Conservation (phyloP, 257 asterid genomes). For the Salvia rosmarinus region DNA sequence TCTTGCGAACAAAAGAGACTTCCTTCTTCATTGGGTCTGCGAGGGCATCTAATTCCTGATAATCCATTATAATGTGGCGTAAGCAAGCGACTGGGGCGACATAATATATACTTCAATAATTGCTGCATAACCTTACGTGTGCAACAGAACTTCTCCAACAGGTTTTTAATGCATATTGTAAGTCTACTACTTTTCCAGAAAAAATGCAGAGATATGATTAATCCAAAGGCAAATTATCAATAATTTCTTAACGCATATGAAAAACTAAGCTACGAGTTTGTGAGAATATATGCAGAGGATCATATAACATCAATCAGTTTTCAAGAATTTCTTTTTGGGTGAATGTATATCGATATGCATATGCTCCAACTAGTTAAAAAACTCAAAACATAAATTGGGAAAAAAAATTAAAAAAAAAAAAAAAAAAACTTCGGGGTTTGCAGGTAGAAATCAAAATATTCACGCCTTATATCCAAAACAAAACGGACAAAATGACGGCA, state of each 20-base stretch:
- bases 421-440: background rate
- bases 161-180: background rate
- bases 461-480: background rate
- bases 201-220: background rate
- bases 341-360: constrained; percentile 26
- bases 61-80: constrained; percentile 16
- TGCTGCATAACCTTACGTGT: background rate
- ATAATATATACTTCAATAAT: background rate
- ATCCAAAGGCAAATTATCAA: background rate
- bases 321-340: constrained; percentile 12
- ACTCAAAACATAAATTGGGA: background rate
- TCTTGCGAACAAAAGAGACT: constrained; percentile 75
- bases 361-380: constrained; percentile 10
- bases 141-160: background rate
- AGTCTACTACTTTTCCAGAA: too few species aligned
- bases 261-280: background rate
- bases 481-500: background rate
- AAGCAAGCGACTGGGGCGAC: background rate
- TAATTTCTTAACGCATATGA: background rate
- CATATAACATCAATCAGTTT: background rate
- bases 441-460: background rate
- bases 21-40: constrained; percentile 96
- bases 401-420: background rate
- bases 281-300: constrained; percentile 24
- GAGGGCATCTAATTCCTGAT: constrained; percentile 81